Evolutionary conservation across 78 protist genomes (phyloP).

Genomic region (Dictyostelium capitatum): DNA sequence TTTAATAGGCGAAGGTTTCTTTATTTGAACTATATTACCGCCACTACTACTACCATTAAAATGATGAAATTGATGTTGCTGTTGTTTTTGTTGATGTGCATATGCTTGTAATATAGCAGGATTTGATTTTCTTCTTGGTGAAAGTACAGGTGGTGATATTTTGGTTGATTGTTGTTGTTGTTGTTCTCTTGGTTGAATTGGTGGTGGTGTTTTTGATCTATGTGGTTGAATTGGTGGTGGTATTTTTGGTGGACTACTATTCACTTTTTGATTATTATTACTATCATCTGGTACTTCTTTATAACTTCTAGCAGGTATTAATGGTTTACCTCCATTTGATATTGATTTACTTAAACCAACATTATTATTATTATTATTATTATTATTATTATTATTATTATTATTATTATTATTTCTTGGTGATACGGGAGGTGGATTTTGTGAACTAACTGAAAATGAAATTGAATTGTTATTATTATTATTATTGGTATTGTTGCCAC

Average conservation of each 20-base stretch:
- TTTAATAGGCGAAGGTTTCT: neutral
- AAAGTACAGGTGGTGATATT: neutral
- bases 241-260: neutral
- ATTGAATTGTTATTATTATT: neutral
- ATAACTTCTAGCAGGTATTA: neutral
- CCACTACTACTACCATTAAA: neutral
- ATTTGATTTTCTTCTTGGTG: slow-evolving; percentile 7
- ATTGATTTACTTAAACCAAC: neutral
- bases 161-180: neutral
- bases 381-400: too few relatives aligned
- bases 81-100: slow-evolving; percentile 20
- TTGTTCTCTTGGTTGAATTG: neutral
- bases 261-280: neutral
- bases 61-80: slow-evolving; percentile 18
- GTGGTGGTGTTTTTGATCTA: neutral
- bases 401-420: neutral
- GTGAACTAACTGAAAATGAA: neutral
- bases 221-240: neutral
- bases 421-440: slow-evolving; percentile 3
- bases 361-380: neutral
- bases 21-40: neutral
- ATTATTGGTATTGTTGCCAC: neutral
- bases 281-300: neutral
- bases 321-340: neutral
- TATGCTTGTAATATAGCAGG: neutral